Conservation (phyloP, 1,139 yeast genomes). For the Dujonia santamariae region DNA sequence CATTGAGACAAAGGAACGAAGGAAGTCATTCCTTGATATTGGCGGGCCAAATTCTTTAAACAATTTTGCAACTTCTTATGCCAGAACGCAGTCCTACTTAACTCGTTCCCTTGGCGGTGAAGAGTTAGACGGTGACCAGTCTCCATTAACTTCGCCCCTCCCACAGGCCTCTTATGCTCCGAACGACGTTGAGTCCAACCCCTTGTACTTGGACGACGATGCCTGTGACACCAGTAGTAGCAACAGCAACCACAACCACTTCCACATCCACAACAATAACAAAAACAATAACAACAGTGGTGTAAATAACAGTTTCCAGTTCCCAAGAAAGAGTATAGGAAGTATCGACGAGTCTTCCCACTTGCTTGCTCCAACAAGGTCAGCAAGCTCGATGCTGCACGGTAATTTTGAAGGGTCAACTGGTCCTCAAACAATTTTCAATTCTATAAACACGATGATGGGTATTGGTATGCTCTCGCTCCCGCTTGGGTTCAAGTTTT, state of each 20-base stretch:
- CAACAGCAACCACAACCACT: not conserved
- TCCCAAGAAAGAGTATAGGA: not conserved
- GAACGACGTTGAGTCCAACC: not conserved
- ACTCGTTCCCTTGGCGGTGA: slow-evolving; percentile 24
- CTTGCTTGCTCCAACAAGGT: not conserved
- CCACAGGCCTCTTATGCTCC: not conserved
- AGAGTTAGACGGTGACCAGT: slow-evolving; percentile 16
- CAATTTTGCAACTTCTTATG: slow-evolving; percentile 75
- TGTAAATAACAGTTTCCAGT: not conserved
- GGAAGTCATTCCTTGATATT: slow-evolving; percentile 24
- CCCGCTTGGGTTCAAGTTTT: slow-evolving; percentile 72
- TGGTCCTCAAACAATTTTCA: slow-evolving; percentile 82
- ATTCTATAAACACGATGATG: slow-evolving; percentile 78
- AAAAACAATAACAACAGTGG: not conserved
- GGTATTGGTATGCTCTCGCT: slow-evolving; percentile 85
- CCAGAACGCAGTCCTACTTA: slow-evolving; percentile 67
- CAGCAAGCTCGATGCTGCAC: not conserved
- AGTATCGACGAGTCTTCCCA: slow-evolving; percentile 1
- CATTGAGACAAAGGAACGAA: slow-evolving; percentile 10
- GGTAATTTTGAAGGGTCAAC: slow-evolving; percentile 36
- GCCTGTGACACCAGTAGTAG: not conserved
- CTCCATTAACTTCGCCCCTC: slow-evolving; percentile 23
- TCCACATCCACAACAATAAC: not conserved
- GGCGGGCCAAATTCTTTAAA: slow-evolving; percentile 66
- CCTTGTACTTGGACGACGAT: not conserved